phyloP scores from a whole-genome alignment of 805 yeast genomes.

The Ogataea pini region DNA sequence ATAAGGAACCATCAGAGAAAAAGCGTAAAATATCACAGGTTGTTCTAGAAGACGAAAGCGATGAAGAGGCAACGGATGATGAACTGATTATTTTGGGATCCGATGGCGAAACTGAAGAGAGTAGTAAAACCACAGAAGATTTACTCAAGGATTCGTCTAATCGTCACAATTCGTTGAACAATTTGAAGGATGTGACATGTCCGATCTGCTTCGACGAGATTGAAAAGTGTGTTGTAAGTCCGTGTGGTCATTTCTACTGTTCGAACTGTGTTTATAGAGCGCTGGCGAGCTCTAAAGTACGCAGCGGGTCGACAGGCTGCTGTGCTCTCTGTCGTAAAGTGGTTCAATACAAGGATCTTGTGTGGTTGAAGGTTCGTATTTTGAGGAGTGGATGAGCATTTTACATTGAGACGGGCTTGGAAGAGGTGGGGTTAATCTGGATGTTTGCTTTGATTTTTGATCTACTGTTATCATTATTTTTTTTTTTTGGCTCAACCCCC shows the following conservation, averaged over 20 bases:
- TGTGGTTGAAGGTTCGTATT: slow-evolving; percentile 32
- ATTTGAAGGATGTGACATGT: slow-evolving; percentile 43
- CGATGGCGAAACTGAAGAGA: slow-evolving; percentile 37
- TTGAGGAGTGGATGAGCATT: slow-evolving; percentile 13
- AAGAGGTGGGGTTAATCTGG: not conserved
- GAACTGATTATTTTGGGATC: slow-evolving; percentile 36
- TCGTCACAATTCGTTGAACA: slow-evolving; percentile 27
- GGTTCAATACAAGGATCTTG: slow-evolving; percentile 32
- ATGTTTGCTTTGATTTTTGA: not conserved
- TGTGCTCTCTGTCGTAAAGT: slow-evolving; percentile 38
- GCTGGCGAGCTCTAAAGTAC: slow-evolving; percentile 45
- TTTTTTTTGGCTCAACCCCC: not conserved
- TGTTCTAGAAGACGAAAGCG: slow-evolving; percentile 1
- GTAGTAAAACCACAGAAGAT: slow-evolving; percentile 38
- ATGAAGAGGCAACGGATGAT: slow-evolving; percentile 15
- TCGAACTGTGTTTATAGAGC: slow-evolving; percentile 51
- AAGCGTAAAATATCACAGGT: slow-evolving; percentile 4
- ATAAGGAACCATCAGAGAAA: not conserved
- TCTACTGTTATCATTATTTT: not conserved
- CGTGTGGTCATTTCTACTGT: slow-evolving; percentile 63
- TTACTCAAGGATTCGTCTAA: slow-evolving; percentile 24
- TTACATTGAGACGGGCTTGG: not conserved
- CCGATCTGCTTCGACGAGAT: slow-evolving; percentile 61
- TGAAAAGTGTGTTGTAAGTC: slow-evolving; percentile 46
- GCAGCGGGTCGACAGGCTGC: slow-evolving; percentile 28